Percentiles rank a stretch among this genome's conserved stretches.
Evolutionary conservation across 2,329 filamentous ascomycete species (phyloP).

Genomic region (Trichophyton simii): DNA sequence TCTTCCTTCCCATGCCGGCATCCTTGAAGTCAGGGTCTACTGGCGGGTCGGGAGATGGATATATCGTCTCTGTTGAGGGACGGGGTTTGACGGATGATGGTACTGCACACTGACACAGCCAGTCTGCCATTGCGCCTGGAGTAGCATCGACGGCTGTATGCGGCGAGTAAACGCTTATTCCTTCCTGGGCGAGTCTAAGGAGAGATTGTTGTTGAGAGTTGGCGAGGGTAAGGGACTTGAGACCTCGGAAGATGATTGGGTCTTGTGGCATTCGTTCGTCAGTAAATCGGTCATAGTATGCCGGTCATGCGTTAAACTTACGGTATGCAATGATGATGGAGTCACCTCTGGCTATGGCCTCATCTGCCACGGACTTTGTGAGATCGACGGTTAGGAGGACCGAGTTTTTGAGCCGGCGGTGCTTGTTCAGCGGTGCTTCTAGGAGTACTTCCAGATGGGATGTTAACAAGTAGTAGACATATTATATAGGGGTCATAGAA

Average conservation of each 20-base stretch:
- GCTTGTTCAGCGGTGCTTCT: conserved; percentile 52
- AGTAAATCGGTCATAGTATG: neutral
- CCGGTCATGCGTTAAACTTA: conserved; percentile 31
- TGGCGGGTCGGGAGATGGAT: conserved; percentile 26
- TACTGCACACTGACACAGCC: conserved; percentile 74
- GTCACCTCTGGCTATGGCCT: conserved; percentile 65
- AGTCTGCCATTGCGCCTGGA: conserved; percentile 75
- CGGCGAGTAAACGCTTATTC: conserved; percentile 89
- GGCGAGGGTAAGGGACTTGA: conserved; percentile 74
- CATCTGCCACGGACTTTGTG: conserved; percentile 75
- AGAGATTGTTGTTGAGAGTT: conserved; percentile 82
- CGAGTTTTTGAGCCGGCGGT: conserved; percentile 48
- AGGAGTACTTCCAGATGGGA: conserved; percentile 44
- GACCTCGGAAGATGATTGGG: conserved; percentile 86
- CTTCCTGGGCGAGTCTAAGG: conserved; percentile 66
- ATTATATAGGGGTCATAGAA: neutral
- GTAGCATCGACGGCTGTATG: conserved; percentile 91
- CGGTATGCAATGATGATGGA: conserved; percentile 83
- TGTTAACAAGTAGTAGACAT: neutral
- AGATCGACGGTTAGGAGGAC: conserved; percentile 81
- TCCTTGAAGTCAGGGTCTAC: conserved; percentile 31
- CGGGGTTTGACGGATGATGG: neutral
- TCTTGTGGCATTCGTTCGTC: conserved; percentile 33
- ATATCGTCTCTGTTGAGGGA: conserved; percentile 31
- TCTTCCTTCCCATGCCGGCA: conserved; percentile 50